These are phyloP conservation scores for Afroboletus lepidellus DNA, from an alignment of 1,284 basidiomycete species.

Conservation along the genomic window DNA sequence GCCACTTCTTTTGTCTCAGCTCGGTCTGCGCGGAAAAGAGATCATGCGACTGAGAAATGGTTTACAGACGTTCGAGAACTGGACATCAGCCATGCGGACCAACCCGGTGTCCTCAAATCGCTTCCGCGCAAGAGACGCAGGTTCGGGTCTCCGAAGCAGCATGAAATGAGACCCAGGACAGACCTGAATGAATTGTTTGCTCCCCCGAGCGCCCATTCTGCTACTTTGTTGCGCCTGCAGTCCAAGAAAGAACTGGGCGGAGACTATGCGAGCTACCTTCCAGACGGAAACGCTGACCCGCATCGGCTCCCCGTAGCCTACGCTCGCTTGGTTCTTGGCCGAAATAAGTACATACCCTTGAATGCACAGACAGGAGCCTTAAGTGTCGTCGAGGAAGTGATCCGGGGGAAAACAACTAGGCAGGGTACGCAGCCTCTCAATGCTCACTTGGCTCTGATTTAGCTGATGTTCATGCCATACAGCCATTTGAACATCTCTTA, in stretches of 20 bases:
- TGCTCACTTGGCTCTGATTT: not conserved
- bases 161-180: slow-evolving; percentile 28
- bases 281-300: slow-evolving; percentile 14
- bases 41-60: slow-evolving; percentile 26
- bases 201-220: slow-evolving; percentile 3
- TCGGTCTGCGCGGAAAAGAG: slow-evolving; percentile 25
- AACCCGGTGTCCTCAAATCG: not conserved
- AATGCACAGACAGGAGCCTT: slow-evolving; percentile 33
- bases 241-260: slow-evolving; percentile 42
- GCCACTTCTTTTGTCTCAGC: slow-evolving; percentile 24
- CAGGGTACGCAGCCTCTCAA: slow-evolving; percentile 11
- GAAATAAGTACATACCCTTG: slow-evolving; percentile 42
- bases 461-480: not conserved
- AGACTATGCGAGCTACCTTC: slow-evolving; percentile 50
- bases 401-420: slow-evolving; percentile 10
- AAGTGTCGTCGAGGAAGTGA: slow-evolving; percentile 29
- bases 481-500: slow-evolving; percentile 14
- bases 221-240: slow-evolving; percentile 22
- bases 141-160: slow-evolving; percentile 5
- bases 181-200: slow-evolving; percentile 26
- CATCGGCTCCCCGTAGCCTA: slow-evolving; percentile 37
- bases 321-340: slow-evolving; percentile 43
- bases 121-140: slow-evolving; percentile 9
- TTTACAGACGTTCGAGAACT: slow-evolving; percentile 22
- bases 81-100: slow-evolving; percentile 12